Base-by-base conservation (phyloP, 164 flowering plant genomes). In the Annona cherimola region DNA sequence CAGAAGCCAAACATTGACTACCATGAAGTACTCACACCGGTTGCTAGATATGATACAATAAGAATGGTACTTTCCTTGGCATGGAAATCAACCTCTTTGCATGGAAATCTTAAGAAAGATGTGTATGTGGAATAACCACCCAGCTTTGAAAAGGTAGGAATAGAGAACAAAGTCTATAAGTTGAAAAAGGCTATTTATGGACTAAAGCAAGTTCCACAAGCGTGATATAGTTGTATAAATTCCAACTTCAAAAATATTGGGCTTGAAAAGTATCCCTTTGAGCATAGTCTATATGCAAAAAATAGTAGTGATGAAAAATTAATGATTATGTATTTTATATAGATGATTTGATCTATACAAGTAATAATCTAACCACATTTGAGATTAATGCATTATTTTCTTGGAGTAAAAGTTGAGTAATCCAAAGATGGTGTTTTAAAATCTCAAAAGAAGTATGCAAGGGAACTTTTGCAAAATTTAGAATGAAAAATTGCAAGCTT, bases 31-130 rank as follows among this genome's bases (percentile, higher is more conserved):
- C 67, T 67, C 55, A 18, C 75, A 54, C 67, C 74, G 8, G n/a
- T 61, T 2, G 57, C 14, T 19, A 71, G 67, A 63, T 45, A 59
- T 71, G 76, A 73, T 45, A 68, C 71, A 18, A 68, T 61, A 16
- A 12, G 71, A 3, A 5, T 73, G 66, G 40, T 71, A 7, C 14
- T 72, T 19, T 35, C 69, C 1, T 35, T 63, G 42, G 66, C 19
- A n/a, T n/a, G n/a, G 61, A 20, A 68, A 39, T 68, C 62, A 5
- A 54, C 71, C 7, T 46, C 46, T 45, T 50, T 68, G 26, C 41
- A 54, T 68, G 71, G 61, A 4, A 42, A 67, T 14, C 18, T 68
- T 40, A 50, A 67, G 16, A 54, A 67, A 43, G 57, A 61, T 43
- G 57, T n/a, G 20, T n/a, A 14, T 67, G 5, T 68, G 42, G 5